These are phyloP conservation scores for Silene conica DNA, from an alignment of 148 eudicot genomes.

Conservation along the genomic window DNA sequence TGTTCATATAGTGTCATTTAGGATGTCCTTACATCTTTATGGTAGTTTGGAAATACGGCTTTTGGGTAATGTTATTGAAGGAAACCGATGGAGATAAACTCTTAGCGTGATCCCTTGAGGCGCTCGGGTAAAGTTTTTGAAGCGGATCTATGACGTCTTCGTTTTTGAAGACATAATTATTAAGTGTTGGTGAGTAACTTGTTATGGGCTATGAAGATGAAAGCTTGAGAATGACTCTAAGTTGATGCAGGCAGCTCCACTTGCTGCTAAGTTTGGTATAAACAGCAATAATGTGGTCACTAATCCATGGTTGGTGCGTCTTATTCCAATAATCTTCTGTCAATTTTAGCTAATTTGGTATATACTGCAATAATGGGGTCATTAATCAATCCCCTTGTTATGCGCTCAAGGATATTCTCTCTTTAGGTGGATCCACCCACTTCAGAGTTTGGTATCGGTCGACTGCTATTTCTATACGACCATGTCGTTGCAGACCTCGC, in stretches of 20 bases:
- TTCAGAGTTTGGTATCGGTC: background rate
- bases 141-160: no score
- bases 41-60: background rate
- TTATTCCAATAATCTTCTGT: background rate
- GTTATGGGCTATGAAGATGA: constrained; percentile 12
- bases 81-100: no score
- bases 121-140: no score
- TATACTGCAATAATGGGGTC: no score
- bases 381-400: background rate
- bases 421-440: background rate
- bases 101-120: no score
- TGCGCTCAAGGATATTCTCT: background rate
- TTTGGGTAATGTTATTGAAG: no score
- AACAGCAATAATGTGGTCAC: background rate
- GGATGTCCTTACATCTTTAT: no score
- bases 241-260: background rate
- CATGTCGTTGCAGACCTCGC: no score
- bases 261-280: constrained; percentile 18
- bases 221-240: background rate
- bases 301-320: constrained; percentile 3
- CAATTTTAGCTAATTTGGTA: background rate
- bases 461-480: no score
- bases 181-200: background rate
- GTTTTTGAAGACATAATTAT: background rate
- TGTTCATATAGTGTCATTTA: no score